Conservation (phyloP, 208 protist genomes). For the Angomonas deanei region DNA sequence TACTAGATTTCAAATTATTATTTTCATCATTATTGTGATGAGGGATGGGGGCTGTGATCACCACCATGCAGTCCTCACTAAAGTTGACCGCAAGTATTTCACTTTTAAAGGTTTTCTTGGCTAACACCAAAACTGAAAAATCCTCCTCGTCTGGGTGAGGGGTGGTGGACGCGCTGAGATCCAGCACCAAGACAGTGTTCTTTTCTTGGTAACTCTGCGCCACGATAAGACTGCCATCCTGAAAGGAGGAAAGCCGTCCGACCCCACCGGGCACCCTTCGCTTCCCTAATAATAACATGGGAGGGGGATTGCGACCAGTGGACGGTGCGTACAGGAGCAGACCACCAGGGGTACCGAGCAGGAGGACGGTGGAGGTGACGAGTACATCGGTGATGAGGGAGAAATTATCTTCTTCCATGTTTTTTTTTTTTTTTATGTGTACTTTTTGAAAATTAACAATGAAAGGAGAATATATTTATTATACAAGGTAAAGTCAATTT, state of each 20-base stretch:
- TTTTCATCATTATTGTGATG: too few relatives aligned
- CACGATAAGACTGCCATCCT: conserved; percentile 52
- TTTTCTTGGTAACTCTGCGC: background rate
- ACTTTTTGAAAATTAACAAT: too few relatives aligned
- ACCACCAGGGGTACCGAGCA: conserved; percentile 47
- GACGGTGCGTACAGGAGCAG: conserved; percentile 68
- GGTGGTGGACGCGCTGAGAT: background rate
- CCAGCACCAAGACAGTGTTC: background rate
- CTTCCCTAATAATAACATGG: conserved; percentile 19
- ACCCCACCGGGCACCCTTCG: conserved; percentile 60
- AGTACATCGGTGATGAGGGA: background rate
- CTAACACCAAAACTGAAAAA: too few relatives aligned
- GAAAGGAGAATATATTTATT: too few relatives aligned
- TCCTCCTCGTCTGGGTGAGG: background rate
- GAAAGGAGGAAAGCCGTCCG: conserved; percentile 36
- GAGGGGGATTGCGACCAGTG: too few relatives aligned
- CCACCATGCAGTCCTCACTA: too few relatives aligned
- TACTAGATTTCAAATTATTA: too few relatives aligned
- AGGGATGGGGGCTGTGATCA: too few relatives aligned
- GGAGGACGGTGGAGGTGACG: conserved; percentile 39
- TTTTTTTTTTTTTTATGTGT: background rate
- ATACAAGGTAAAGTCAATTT: too few relatives aligned
- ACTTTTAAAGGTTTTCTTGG: background rate
- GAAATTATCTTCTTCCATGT: background rate
- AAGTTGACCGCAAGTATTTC: too few relatives aligned